Evolutionary conservation across 768 basidiomycete genomes (phyloP), one percentile per base, ranked within the genome.

Genomic region (Podaxis sp.): DNA sequence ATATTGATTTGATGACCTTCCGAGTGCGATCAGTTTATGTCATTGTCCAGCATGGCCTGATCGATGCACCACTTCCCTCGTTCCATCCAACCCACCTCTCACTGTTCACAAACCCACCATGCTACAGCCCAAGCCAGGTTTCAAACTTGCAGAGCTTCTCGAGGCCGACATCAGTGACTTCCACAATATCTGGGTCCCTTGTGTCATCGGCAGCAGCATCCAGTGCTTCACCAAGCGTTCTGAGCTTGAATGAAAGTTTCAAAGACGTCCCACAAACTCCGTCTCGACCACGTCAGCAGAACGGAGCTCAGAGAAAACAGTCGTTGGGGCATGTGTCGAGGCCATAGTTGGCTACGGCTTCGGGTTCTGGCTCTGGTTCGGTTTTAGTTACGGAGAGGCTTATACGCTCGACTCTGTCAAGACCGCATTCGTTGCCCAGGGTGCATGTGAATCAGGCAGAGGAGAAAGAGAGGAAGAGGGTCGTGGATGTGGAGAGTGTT

Each of bases 381-480:
- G 8, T 53, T 5, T 25, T 22, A 24, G 51, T 49, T 17, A 33
- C 54, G 8, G 43, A 54, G 12, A 46, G 36, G 36, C 11, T 24
- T 15, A 15, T n/a, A 2, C 54, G 47, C 12, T 46, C 61, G 3
- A 24, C 41, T 9, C 58, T 82, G 8, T 71, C 77, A 24, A 77
- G 83, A 19, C 83, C 84, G 11, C 76, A 71, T 55, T 85, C 85
- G 1, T 70, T 81, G 51, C 81, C 85, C 3, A 69, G 76, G 24
- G 69, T 79, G 22, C 72, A 70, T 4, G 17, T 6, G 19, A 46
- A n/a, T 19, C 77, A 76, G 9, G 55, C 70, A 22, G 72, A 72
- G 55, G 71, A 67, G 19, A 74, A 66, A 56, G 67, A 70, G 24
- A 69, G 70, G 41, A 71, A 66, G 58, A 70, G 74, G 37, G 72